Evolutionary conservation across 1,139 yeast genomes (phyloP).

Genomic region (Diutina ranongensis): DNA sequence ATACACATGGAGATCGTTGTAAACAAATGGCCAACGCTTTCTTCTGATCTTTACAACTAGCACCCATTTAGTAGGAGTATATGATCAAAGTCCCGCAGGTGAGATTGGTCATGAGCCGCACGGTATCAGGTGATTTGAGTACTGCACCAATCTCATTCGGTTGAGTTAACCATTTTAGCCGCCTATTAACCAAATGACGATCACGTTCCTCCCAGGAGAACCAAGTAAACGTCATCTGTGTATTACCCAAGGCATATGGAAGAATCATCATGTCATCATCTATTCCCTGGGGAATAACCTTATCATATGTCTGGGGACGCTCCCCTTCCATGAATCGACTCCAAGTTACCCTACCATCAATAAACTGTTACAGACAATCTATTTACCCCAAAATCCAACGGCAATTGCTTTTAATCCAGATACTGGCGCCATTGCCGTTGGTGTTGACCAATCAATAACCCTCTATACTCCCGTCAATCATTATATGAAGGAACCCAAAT

Average conservation of each 20-base stretch:
- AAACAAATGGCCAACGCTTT: slow-evolving; percentile 90
- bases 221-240: slow-evolving; percentile 51
- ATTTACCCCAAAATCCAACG: slow-evolving; percentile 52
- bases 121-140: neutral
- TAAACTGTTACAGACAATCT: slow-evolving; percentile 54
- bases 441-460: slow-evolving; percentile 20
- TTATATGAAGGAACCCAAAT: slow-evolving; percentile 31
- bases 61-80: no score
- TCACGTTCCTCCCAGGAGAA: slow-evolving; percentile 76
- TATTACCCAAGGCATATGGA: slow-evolving; percentile 59
- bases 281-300: slow-evolving; percentile 87
- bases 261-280: slow-evolving; percentile 48
- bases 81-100: no score
- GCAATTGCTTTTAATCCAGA: slow-evolving; percentile 51
- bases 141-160: no score
- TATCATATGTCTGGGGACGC: slow-evolving; percentile 27
- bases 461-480: slow-evolving; percentile 36
- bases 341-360: neutral
- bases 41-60: slow-evolving; percentile 84
- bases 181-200: no score
- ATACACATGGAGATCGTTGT: slow-evolving; percentile 93
- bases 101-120: neutral
- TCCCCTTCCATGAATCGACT: neutral
- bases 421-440: slow-evolving; percentile 48
- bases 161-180: no score